Conservation (phyloP, 2,329 filamentous ascomycete species). For the Ophiocordyceps robertsii region DNA sequence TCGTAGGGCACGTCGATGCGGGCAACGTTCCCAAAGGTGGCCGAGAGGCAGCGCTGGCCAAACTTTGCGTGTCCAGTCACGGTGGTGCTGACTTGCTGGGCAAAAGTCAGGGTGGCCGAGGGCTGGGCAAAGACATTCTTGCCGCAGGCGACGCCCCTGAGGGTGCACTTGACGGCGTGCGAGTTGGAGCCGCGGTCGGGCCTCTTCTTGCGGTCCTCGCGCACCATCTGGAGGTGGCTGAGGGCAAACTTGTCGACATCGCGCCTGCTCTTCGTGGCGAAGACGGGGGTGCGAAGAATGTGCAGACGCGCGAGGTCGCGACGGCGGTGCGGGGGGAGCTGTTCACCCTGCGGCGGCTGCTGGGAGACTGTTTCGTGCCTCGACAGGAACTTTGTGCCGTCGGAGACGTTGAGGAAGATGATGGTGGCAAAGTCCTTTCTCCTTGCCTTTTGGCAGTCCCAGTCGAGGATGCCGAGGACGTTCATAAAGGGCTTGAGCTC, state of each 20-base stretch:
- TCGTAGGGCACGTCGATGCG: slow-evolving; percentile 35
- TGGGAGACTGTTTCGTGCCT: slow-evolving; percentile 16
- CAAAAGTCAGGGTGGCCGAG: slow-evolving; percentile 24
- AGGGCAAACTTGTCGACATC: slow-evolving; percentile 10
- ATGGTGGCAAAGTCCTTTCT: slow-evolving; percentile 22
- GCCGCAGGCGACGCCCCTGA: slow-evolving; percentile 26
- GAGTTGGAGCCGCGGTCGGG: slow-evolving; percentile 5
- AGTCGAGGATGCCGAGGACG: slow-evolving; percentile 26
- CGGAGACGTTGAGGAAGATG: slow-evolving; percentile 24
- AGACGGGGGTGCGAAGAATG: slow-evolving; percentile 16
- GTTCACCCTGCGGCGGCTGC: too few species aligned
- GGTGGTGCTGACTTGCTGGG: slow-evolving; percentile 20
- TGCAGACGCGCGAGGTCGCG: slow-evolving; percentile 14
- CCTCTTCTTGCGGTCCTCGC: slow-evolving; percentile 8
- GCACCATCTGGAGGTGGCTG: slow-evolving; percentile 14
- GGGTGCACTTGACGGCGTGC: slow-evolving; percentile 7
- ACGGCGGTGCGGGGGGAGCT: background rate
- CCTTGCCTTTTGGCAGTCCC: slow-evolving; percentile 26
- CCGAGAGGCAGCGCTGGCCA: slow-evolving; percentile 24
- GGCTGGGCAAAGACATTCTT: slow-evolving; percentile 27
- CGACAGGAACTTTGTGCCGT: slow-evolving; percentile 29
- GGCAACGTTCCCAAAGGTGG: slow-evolving; percentile 15
- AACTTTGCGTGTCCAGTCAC: slow-evolving; percentile 25
- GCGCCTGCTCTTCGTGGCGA: slow-evolving; percentile 20
- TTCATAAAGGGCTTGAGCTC: slow-evolving; percentile 27